phyloP scores from a whole-genome alignment of 2,329 filamentous ascomycete genomes.

The Penicillium sp. region DNA sequence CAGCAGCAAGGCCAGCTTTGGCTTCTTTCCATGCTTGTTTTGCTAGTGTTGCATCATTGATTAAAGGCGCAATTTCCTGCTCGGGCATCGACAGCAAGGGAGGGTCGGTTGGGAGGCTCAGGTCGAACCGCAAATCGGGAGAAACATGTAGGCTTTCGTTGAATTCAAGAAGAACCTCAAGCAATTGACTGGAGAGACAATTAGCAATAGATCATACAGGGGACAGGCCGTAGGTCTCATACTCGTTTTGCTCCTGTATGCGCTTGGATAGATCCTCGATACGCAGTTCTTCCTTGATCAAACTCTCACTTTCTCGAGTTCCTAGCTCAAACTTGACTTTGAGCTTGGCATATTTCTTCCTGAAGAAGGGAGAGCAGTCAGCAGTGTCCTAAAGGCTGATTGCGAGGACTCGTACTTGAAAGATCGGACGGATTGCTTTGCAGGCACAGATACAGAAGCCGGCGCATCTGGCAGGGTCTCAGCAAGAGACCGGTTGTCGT shows the following conservation, averaged over 20 bases:
- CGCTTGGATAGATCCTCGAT: constrained; percentile 77
- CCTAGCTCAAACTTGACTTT: constrained; percentile 80
- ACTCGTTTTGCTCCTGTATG: constrained; percentile 92
- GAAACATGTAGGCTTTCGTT: constrained; percentile 81
- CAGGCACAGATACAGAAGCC: constrained; percentile 34
- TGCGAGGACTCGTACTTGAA: constrained; percentile 55
- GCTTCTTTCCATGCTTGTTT: constrained; percentile 42
- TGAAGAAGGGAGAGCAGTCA: constrained; percentile 24
- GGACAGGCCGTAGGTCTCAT: constrained; percentile 37
- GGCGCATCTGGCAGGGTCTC: constrained; percentile 35
- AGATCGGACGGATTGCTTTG: constrained; percentile 61
- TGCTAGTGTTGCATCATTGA: constrained; percentile 35
- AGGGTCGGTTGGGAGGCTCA: constrained; percentile 51
- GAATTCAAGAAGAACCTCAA: constrained; percentile 85
- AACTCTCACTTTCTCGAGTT: constrained; percentile 64
- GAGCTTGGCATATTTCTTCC: constrained; percentile 86
- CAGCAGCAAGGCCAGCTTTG: constrained; percentile 36
- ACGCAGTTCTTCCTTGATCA: constrained; percentile 76
- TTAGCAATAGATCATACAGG: constrained; percentile 9
- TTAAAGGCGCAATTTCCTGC: constrained; percentile 33
- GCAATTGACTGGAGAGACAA: constrained; percentile 65
- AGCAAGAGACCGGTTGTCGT: constrained; percentile 28
- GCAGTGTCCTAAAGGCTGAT: neutral
- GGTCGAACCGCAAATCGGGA: constrained; percentile 69
- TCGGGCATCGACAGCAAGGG: constrained; percentile 51